phyloP scores from a whole-genome alignment of 495 filamentous ascomycete genomes.

The Annulohypoxylon stygium region DNA sequence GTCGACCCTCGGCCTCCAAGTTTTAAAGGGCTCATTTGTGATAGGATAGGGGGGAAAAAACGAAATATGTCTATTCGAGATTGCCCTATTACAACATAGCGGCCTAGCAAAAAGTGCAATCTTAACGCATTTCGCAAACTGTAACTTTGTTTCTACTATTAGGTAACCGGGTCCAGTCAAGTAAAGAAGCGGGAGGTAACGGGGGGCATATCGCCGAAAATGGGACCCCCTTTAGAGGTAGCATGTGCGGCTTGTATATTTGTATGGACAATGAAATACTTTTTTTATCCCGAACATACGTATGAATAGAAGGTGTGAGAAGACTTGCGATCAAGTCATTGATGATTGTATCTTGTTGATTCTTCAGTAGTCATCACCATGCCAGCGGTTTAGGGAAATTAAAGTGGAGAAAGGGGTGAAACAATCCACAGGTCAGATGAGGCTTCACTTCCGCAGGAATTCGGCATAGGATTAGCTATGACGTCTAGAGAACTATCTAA shows the following conservation, averaged over 20 bases:
- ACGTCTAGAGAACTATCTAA: neutral
- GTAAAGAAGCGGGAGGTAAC: constrained; percentile 14
- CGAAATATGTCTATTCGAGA: constrained; percentile 28
- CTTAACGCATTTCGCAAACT: constrained; percentile 8
- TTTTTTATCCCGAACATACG: neutral
- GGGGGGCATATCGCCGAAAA: neutral
- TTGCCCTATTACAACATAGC: constrained; percentile 32
- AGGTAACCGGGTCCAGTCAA: neutral
- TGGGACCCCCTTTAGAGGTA: constrained; percentile 9
- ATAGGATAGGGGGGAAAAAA: constrained; percentile 42
- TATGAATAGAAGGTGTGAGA: neutral
- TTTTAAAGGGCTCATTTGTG: constrained; percentile 33
- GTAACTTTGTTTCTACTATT: constrained; percentile 1
- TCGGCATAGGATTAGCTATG: neutral
- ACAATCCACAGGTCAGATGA: neutral
- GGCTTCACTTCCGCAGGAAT: neutral
- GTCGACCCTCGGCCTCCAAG: constrained; percentile 27
- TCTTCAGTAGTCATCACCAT: neutral
- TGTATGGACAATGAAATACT: constrained; percentile 32
- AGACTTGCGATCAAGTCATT: neutral
- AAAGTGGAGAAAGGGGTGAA: neutral
- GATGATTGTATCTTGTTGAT: neutral
- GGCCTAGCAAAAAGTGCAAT: constrained; percentile 30
- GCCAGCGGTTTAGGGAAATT: neutral
- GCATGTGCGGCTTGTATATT: constrained; percentile 26